These are phyloP conservation scores for Nannizziopsis barbatae DNA, from an alignment of 2,329 filamentous ascomycete species.

Conservation along the genomic window DNA sequence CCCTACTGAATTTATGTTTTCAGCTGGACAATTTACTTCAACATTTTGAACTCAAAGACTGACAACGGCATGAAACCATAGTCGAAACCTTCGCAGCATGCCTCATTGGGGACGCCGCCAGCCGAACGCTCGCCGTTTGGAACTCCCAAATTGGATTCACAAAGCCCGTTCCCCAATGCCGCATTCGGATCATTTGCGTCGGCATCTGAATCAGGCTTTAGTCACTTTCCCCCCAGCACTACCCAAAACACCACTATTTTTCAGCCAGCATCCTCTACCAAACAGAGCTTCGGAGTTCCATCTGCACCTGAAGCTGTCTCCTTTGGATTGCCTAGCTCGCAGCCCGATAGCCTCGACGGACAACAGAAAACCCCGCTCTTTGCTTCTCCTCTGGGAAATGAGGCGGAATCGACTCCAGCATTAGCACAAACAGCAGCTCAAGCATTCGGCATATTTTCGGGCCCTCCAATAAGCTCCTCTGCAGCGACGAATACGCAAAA, in stretches of 20 bases:
- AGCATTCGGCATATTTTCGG: not conserved
- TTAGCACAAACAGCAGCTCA: not conserved
- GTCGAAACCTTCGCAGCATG: not conserved
- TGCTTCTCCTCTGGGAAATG: not conserved
- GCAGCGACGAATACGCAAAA: not conserved
- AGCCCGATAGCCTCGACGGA: not conserved
- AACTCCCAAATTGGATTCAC: not conserved
- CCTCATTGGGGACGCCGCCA: not conserved
- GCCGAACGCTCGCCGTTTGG: not conserved
- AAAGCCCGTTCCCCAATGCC: not conserved
- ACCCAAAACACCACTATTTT: not conserved
- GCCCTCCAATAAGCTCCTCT: not conserved
- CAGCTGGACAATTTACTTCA: not conserved
- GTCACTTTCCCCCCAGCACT: not conserved
- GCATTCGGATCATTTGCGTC: not conserved
- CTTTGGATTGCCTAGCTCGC: constrained; percentile 10
- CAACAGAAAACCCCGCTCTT: not conserved
- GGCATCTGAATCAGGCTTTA: constrained; percentile 6
- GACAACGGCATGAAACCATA: not conserved
- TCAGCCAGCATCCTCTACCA: not conserved
- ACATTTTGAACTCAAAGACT: not conserved
- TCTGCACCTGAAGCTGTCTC: not conserved
- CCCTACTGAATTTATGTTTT: not conserved
- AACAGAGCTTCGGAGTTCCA: not conserved
- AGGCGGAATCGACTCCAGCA: not conserved